phyloP scores from a whole-genome alignment of 164 flowering plant species.

The Nymphaea thermarum region DNA sequence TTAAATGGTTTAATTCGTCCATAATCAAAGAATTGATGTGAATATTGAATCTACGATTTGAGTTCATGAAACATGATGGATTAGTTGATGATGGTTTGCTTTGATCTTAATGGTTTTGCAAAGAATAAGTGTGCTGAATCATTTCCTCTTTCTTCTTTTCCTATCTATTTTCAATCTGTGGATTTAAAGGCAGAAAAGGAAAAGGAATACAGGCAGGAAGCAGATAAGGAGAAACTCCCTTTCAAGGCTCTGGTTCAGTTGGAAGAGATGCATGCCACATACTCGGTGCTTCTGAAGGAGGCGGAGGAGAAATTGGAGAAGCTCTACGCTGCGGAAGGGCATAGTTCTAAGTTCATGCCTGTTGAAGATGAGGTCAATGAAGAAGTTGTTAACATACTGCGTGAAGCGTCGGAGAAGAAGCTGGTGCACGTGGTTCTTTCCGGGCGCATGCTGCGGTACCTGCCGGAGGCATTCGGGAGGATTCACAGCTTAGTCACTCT shows the following conservation, averaged over 20 bases:
- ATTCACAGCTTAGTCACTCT: conserved; percentile 40
- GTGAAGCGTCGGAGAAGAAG: conserved; percentile 28
- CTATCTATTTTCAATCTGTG: not conserved
- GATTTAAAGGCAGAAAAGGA: conserved; percentile 24
- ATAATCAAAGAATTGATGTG: not conserved
- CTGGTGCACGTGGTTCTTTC: conserved; percentile 56
- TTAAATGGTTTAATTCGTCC: not conserved
- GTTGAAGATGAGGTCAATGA: conserved; percentile 43
- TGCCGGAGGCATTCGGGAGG: conserved; percentile 83
- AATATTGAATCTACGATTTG: not conserved
- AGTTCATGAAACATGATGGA: not conserved
- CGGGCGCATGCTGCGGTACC: conserved; percentile 29
- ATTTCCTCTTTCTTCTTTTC: not conserved
- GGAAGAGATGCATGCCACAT: conserved; percentile 82
- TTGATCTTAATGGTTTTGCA: no score
- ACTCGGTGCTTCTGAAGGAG: conserved; percentile 53
- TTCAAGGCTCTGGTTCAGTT: conserved; percentile 41
- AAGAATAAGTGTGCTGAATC: not conserved
- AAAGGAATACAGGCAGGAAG: conserved; percentile 21
- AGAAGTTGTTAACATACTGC: conserved; percentile 57
- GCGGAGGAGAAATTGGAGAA: conserved; percentile 58
- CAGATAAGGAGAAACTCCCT: conserved; percentile 42
- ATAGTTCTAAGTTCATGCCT: not conserved
- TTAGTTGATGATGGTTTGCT: not conserved
- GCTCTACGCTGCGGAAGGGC: conserved; percentile 37